A percentile compares a stretch with the other conserved stretches of the same genome.
These are phyloP conservation scores for Dillenia turbinata DNA, from an alignment of 164 flowering plant genomes.

Conservation along the genomic window DNA sequence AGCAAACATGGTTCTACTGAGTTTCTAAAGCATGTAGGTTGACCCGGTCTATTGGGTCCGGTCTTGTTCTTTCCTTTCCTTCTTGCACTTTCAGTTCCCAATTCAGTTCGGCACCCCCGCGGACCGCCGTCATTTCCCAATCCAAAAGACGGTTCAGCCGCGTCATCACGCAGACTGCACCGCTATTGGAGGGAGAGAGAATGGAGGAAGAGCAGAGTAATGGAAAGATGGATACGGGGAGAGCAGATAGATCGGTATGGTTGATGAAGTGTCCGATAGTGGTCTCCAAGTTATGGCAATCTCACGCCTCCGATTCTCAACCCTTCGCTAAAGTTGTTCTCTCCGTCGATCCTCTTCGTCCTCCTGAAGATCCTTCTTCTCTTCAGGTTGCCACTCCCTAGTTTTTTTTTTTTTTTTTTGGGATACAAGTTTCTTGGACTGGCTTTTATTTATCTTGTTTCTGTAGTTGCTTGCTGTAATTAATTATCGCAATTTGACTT, in stretches of 20 bases:
- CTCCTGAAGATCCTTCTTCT: constrained; percentile 44
- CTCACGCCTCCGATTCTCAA: constrained; percentile 31
- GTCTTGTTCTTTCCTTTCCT: too few relatives aligned
- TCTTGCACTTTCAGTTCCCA: too few relatives aligned
- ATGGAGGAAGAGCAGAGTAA: constrained; percentile 7
- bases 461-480: neutral
- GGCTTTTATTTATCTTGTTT: neutral
- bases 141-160: too few relatives aligned
- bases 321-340: constrained; percentile 57
- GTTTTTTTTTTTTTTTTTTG: neutral
- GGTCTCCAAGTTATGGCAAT: constrained; percentile 45
- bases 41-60: too few relatives aligned
- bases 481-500: too few relatives aligned
- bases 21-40: too few relatives aligned
- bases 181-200: neutral
- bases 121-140: too few relatives aligned
- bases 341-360: constrained; percentile 55
- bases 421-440: neutral
- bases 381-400: constrained; percentile 28
- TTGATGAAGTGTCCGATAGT: constrained; percentile 64
- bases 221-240: constrained; percentile 33
- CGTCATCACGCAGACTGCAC: too few relatives aligned
- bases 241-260: constrained; percentile 69
- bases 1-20: too few relatives aligned
- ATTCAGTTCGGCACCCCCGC: too few relatives aligned